Evolutionary conservation across 176 grass and related monocot species (phyloP).

Genomic region (Eragrostis nindensis): DNA sequence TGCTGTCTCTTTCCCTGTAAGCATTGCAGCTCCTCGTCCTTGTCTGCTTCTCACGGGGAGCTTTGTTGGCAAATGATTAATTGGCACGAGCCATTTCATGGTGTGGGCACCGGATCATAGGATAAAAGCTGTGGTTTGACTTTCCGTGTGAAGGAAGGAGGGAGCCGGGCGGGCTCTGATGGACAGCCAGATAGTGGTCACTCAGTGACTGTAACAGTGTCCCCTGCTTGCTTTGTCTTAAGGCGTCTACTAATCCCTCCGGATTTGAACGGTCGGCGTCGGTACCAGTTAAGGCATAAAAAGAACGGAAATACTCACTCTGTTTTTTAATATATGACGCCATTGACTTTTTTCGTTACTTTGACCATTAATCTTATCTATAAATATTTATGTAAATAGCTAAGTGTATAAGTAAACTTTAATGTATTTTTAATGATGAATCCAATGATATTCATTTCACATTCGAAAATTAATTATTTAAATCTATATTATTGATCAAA

Average conservation of each 20-base stretch:
- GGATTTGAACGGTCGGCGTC: too few species aligned
- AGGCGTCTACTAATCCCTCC: background rate
- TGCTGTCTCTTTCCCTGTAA: background rate
- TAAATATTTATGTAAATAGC: too few species aligned
- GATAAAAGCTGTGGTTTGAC: constrained; percentile 31
- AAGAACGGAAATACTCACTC: too few species aligned
- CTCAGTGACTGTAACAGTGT: constrained; percentile 7
- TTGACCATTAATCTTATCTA: too few species aligned
- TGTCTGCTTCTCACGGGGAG: constrained; percentile 30
- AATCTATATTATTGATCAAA: too few species aligned
- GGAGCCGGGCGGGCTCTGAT: background rate
- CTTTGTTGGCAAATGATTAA: constrained; percentile 41
- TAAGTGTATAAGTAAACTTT: too few species aligned
- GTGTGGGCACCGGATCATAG: background rate
- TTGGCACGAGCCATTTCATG: constrained; percentile 27
- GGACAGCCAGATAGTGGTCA: background rate
- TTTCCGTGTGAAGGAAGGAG: background rate
- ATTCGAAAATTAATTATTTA: too few species aligned
- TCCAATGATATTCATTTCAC: too few species aligned
- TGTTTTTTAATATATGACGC: too few species aligned
- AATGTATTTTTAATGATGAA: too few species aligned
- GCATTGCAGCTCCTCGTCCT: background rate
- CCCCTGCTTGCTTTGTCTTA: background rate
- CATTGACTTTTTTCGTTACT: too few species aligned
- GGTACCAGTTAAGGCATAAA: too few species aligned